Evolutionary conservation across 306 rosid genomes (phyloP).

Genomic region (Ormosia semicastrata): DNA sequence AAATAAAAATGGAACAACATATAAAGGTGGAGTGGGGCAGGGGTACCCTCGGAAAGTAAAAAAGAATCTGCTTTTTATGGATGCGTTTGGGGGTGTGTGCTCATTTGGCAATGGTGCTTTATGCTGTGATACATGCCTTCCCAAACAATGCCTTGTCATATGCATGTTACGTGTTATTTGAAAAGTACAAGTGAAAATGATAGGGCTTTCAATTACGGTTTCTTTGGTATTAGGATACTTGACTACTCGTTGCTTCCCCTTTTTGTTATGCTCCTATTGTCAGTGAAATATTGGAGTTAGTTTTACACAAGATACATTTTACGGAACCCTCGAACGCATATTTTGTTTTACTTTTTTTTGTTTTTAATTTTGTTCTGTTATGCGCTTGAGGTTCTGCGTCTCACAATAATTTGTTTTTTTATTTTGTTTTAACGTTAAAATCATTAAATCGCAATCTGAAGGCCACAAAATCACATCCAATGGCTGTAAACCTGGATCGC

Average conservation of each 20-base stretch:
- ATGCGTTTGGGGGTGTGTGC: not conserved
- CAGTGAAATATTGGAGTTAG: not conserved
- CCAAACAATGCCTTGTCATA: slow-evolving; percentile 12
- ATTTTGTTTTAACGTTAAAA: too few relatives aligned
- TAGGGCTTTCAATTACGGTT: slow-evolving; percentile 34
- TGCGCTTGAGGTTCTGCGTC: too few relatives aligned
- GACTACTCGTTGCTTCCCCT: not conserved
- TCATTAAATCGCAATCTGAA: too few relatives aligned
- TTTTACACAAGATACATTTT: too few relatives aligned
- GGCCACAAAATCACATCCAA: too few relatives aligned
- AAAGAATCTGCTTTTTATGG: not conserved
- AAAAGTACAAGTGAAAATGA: slow-evolving; percentile 18
- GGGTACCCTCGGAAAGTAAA: not conserved
- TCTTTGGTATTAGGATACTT: not conserved
- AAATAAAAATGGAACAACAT: not conserved
- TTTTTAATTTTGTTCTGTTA: too few relatives aligned
- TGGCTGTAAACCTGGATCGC: too few relatives aligned
- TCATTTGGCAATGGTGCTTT: not conserved
- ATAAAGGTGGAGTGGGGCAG: not conserved
- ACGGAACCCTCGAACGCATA: too few relatives aligned
- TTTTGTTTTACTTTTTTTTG: too few relatives aligned
- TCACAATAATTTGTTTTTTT: too few relatives aligned
- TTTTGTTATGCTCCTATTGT: not conserved
- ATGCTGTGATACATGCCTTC: not conserved
- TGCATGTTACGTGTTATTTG: slow-evolving; percentile 1